Evolutionary conservation across 192 early-diverging fungal species (phyloP), one percentile per base, ranked within the genome.

Genomic region (Entomortierella parvispora): DNA sequence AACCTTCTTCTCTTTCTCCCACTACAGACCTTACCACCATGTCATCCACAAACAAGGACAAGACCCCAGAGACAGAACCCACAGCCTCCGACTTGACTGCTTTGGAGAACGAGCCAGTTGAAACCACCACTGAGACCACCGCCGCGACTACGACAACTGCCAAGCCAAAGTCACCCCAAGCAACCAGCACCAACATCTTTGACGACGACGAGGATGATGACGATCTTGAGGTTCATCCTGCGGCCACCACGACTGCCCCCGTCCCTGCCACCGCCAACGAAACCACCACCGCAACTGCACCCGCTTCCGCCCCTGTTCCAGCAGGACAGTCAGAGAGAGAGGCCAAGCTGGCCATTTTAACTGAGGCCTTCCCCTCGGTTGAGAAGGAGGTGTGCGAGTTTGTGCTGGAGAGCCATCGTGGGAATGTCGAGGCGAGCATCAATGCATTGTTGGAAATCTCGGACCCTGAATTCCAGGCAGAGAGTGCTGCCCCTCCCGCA

Each of bases 381-480:
- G 87, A 88, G 23, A 60, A 68, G 25, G 84, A 84, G 42, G 69
- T 87, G 4, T 71, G 83, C 50, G 85, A 86, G 52, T 81, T 80
- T 40, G 76, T 88, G 32, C 66, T 88, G 46, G 80, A 82, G 18
- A 68, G 78, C n/a, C 80, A 88, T 64, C 58, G 70, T 28, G 80
- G 79, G 18, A 48, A 79, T 32, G 60, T 86, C 6, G 87, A 88
- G 50, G 54, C 65, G 32, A 76, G 81, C 33, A 74, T 88, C 72
- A 84, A 86, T 17, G 63, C 78, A n/a, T 67, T 88, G 37, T 66
- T 88, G 15, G 63, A 69, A 42, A 85, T 88, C 45, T 82, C 85
- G 17, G 87, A 88, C 62, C 87, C 87, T 29, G 80, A 80, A n/a
- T 88, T 85, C 52, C 71, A 81, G 57, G 62, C 82, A 26, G 69